Conservation (phyloP, 257 asterid genomes). For the Thymus quinquecostatus region DNA sequence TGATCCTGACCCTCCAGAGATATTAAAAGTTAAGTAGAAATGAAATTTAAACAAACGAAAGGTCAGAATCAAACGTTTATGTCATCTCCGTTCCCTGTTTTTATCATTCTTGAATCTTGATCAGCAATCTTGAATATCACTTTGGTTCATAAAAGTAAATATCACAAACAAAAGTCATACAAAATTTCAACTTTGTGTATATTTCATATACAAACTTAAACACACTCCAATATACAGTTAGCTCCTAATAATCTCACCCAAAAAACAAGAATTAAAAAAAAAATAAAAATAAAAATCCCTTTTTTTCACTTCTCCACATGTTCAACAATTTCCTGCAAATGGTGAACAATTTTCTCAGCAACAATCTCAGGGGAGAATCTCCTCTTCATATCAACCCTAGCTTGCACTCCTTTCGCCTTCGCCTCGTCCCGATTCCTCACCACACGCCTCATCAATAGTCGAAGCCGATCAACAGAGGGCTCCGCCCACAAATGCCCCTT, state of each 20-base stretch:
- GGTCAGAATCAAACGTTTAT: too few species aligned
- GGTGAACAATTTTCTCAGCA: constrained; percentile 55
- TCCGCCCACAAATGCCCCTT: constrained; percentile 88
- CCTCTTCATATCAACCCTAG: constrained; percentile 69
- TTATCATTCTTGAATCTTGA: constrained; percentile 10
- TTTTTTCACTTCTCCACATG: neutral
- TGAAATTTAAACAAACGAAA: too few species aligned
- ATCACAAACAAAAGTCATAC: neutral
- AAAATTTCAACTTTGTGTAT: too few species aligned
- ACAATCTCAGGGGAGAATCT: constrained; percentile 65
- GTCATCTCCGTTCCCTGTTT: neutral
- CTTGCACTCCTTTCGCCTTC: constrained; percentile 58
- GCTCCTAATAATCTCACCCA: neutral
- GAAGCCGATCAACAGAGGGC: constrained; percentile 69
- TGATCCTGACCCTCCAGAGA: too few species aligned
- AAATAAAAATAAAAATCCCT: neutral
- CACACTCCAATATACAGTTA: too few species aligned
- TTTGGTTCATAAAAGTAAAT: neutral
- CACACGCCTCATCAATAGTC: constrained; percentile 57
- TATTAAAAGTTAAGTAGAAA: too few species aligned
- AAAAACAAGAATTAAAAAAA: neutral
- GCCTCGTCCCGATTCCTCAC: constrained; percentile 53
- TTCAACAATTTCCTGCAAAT: constrained; percentile 42
- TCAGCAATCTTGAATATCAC: neutral
- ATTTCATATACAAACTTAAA: too few species aligned